phyloP scores from a whole-genome alignment of 768 basidiomycete genomes.

The Naganishia friedmannii region DNA sequence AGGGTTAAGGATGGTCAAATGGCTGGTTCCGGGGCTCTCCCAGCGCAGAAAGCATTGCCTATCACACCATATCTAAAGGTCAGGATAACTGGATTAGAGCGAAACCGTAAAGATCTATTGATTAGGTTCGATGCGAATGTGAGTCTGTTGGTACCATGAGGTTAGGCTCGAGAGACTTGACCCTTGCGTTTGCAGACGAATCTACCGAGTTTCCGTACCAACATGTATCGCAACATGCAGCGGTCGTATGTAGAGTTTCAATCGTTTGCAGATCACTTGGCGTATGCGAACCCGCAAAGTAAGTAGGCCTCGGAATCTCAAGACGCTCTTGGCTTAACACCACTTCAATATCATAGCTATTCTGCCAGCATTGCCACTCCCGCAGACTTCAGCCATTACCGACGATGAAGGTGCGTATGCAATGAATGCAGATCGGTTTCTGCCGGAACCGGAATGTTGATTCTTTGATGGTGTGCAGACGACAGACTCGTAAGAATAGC shows the following conservation, averaged over 20 bases:
- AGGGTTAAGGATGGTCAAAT: constrained; percentile 7
- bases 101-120: constrained; percentile 90
- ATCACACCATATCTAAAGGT: constrained; percentile 60
- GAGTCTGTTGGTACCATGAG: constrained; percentile 36
- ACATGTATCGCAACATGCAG: constrained; percentile 79
- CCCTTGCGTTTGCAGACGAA: constrained; percentile 65
- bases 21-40: neutral
- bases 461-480: constrained; percentile 56
- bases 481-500: constrained; percentile 91
- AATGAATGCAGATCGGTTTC: neutral
- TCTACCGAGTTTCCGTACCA: constrained; percentile 66
- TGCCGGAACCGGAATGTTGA: constrained; percentile 1
- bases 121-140: constrained; percentile 95
- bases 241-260: constrained; percentile 94
- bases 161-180: constrained; percentile 1
- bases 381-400: constrained; percentile 91
- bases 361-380: constrained; percentile 88
- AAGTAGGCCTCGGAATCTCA: constrained; percentile 16
- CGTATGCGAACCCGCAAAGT: constrained; percentile 86
- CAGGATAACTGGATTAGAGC: constrained; percentile 82
- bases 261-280: constrained; percentile 83
- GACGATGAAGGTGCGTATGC: constrained; percentile 80
- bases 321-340: neutral
- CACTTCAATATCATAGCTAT: constrained; percentile 58
- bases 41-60: neutral